A percentile compares a stretch with the other conserved stretches of the same genome.
Conservation (phyloP, 345 rosid genomes). For the Firmiana major region DNA sequence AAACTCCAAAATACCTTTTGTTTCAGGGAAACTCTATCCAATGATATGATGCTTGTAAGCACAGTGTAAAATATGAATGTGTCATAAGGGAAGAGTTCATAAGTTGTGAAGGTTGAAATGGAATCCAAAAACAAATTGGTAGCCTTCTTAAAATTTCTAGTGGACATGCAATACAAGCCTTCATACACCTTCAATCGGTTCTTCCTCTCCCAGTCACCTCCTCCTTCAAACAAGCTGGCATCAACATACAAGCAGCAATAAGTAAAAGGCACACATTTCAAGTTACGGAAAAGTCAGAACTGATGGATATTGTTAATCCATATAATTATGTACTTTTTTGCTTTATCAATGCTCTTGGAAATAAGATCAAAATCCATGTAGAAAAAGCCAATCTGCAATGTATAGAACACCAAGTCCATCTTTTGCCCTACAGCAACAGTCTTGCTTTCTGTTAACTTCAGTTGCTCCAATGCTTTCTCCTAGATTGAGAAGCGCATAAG, state of each 20-base stretch:
- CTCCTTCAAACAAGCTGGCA: slow-evolving; percentile 95
- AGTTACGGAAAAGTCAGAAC: slow-evolving; percentile 1
- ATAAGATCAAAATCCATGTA: slow-evolving; percentile 95
- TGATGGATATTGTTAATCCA: slow-evolving; percentile 7
- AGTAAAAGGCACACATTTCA: background rate
- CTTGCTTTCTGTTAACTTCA: slow-evolving; percentile 87
- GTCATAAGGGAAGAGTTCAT: slow-evolving; percentile 92
- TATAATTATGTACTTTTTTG: slow-evolving; percentile 61
- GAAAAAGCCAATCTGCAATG: slow-evolving; percentile 83
- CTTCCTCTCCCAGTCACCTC: slow-evolving; percentile 99
- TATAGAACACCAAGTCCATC: slow-evolving; percentile 92
- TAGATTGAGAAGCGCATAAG: slow-evolving; percentile 22
- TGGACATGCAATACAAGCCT: slow-evolving; percentile 90
- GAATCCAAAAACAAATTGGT: slow-evolving; percentile 88
- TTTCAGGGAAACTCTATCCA: slow-evolving; percentile 95
- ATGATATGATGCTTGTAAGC: slow-evolving; percentile 85
- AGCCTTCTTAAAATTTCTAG: slow-evolving; percentile 87
- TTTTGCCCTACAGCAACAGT: slow-evolving; percentile 99
- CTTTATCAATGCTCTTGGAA: slow-evolving; percentile 95
- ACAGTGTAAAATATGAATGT: slow-evolving; percentile 96
- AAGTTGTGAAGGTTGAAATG: slow-evolving; percentile 96
- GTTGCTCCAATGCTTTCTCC: slow-evolving; percentile 96
- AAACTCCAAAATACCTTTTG: slow-evolving; percentile 61
- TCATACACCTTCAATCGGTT: slow-evolving; percentile 95
- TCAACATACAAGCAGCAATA: slow-evolving; percentile 4